Evolutionary conservation across 768 basidiomycete genomes (phyloP), one percentile per base, ranked within the genome.

Genomic region (Pisolithus microcarpus): DNA sequence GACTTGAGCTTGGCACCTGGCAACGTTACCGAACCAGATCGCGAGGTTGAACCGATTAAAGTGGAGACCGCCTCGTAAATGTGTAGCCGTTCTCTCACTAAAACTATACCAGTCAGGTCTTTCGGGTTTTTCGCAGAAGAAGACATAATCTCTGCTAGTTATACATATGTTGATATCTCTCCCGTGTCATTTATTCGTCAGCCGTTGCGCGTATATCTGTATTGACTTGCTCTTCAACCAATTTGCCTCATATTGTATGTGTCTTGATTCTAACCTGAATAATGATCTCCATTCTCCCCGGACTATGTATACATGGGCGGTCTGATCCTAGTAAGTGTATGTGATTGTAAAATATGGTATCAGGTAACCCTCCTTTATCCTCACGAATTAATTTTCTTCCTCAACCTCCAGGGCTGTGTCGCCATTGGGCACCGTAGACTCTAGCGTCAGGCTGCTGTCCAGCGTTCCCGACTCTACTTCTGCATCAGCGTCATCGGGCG

Each of bases 31-130:
- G 85, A 86, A 55, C 65, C 81, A 49, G 85, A 85, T 31, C 73
- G 76, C 49, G 81, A 85, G 58, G 57, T 74, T 42, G 87, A 86
- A 50, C 57, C 78, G 43, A 79, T 85, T 54, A 87, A 87, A 73
- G 69, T 82, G 43, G 87, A 89, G 67, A 75, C 75, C 59, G 57
- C 56, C 49, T 59, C 71, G 56, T 70, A 61, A 65, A 55, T 21
- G 52, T 52, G 50, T 38, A 34, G 38, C 45, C 26, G 23, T 18
- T 19, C 11, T 46, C 45, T 52, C 51, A 55, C 45, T 52, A 55
- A 53, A 50, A 55, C 23, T 56, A 58, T 56, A 58, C 50, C 48
- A 51, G 56, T 53, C 51, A 36, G 54, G 64, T 50, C 50, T 67
- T 61, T 56, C 13, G 13, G 44, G 56, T 57, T 23, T 53, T 65